A percentile compares a stretch with the other conserved stretches of the same genome.
Conservation (phyloP, 257 asterid species). For the Jaltomata sinuosa region DNA sequence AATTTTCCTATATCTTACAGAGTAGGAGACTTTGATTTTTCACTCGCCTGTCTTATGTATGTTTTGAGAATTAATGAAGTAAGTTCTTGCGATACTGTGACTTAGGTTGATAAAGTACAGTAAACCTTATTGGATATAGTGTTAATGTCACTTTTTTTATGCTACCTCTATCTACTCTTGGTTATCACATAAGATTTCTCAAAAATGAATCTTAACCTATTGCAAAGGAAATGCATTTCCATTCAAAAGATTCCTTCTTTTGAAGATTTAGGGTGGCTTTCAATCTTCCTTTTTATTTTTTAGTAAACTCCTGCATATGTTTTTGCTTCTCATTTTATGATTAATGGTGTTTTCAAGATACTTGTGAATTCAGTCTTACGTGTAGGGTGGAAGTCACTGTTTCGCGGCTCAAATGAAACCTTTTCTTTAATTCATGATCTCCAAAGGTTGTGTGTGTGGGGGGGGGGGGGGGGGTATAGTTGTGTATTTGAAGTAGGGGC, state of each 20-base stretch:
- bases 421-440: background rate
- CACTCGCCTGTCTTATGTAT: background rate
- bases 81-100: background rate
- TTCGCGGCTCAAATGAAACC: background rate
- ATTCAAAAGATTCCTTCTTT: background rate
- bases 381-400: background rate
- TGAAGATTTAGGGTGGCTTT: background rate
- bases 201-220: background rate
- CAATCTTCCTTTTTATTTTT: background rate
- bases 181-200: background rate
- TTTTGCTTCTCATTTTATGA: background rate
- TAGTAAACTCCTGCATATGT: background rate
- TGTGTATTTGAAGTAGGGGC: background rate
- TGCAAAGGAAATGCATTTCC: background rate
- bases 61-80: background rate
- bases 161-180: background rate
- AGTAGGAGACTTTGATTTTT: background rate
- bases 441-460: too few species aligned
- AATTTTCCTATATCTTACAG: background rate
- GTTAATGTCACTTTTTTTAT: background rate
- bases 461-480: background rate
- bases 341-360: background rate
- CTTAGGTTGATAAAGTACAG: background rate
- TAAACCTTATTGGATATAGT: background rate
- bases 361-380: background rate